Percentiles rank a stretch among this genome's conserved stretches.
These are phyloP conservation scores for Glycine latifolia DNA, from an alignment of 306 rosid species.

Conservation along the genomic window DNA sequence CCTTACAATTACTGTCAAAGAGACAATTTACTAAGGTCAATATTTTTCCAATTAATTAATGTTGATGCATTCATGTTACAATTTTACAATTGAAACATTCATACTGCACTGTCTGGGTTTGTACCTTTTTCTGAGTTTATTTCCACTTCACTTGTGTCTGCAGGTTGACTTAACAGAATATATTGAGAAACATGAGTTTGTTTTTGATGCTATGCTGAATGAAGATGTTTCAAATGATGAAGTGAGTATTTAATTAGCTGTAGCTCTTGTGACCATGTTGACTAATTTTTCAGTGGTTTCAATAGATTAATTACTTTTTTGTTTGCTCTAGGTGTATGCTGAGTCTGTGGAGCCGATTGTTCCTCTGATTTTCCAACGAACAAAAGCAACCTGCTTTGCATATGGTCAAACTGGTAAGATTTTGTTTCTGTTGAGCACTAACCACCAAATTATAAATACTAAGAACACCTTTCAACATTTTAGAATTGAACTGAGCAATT, in stretches of 20 bases:
- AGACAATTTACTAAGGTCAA: not conserved
- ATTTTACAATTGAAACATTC: conserved; percentile 26
- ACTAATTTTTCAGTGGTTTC: conserved; percentile 40
- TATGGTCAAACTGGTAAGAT: conserved; percentile 87
- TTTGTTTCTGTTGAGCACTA: conserved; percentile 26
- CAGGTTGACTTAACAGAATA: conserved; percentile 89
- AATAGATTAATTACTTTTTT: conserved; percentile 19
- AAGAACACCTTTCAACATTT: not conserved
- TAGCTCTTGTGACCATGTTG: conserved; percentile 30
- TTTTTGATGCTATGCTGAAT: conserved; percentile 78
- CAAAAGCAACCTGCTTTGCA: conserved; percentile 92
- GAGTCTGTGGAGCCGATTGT: conserved; percentile 84
- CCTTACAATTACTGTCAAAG: conserved; percentile 15
- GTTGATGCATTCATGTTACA: conserved; percentile 11
- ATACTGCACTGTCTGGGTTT: conserved; percentile 1
- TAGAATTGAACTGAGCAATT: conserved; percentile 21
- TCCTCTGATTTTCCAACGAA: conserved; percentile 79
- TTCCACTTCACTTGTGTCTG: conserved; percentile 45
- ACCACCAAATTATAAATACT: not conserved
- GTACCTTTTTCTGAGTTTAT: conserved; percentile 31
- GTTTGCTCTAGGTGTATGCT: conserved; percentile 64
- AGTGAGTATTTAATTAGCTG: conserved; percentile 56
- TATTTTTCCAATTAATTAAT: conserved; percentile 26
- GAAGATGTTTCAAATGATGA: conserved; percentile 82
- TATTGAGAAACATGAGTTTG: conserved; percentile 77